Evolutionary conservation across 257 asterid genomes (phyloP), one percentile per base, ranked within the genome.

Genomic region (Petrea volubilis): DNA sequence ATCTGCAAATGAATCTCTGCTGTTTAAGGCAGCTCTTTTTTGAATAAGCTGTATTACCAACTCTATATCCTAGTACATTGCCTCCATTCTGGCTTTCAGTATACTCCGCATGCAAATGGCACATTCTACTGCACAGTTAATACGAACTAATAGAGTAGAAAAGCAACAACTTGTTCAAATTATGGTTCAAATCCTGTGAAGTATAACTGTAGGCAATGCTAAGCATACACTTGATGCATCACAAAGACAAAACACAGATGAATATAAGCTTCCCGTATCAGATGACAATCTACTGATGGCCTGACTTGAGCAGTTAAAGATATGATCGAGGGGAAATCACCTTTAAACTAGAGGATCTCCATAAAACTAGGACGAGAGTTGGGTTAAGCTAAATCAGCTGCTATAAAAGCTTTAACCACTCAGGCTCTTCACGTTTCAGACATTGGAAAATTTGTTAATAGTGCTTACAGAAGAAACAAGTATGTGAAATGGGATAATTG

Each of bases 1-100:
- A 50, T 67, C 71, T 77, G 77, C 67, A 76, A 70, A 8, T 31
- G 60, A 41, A 51, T 69, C 34, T 15, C 55, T 20, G 59, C 51
- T 46, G 36, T 7, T 25, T 21, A 49, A 65, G 64, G 31, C 51
- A 14, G 21, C 34, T 51, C 25, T 12, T 47, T 24, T n/a, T n/a
- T 13, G 36, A 60, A 61, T 33, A 33, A 73, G 58, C 25, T 25
- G 3, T 41, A 51, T 27, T 5, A 60, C 51, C 33, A 60, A 38
- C 20, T 61, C 51, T 34, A 34, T 8, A 61, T 38, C 33, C 18
- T 61, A 17, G 29, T 4, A 14, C n/a, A 17, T 40, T 33, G 18
- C 29, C 31, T 34, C 13, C 31, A 27, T 14, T 17, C 12, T 50
- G 28, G 57, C 25, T 50, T 43, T 43, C 3, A 36, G 43, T 60